Evolutionary conservation across 2,329 filamentous ascomycete species (phyloP).

Genomic region (Ceratocystis alfenasii): DNA sequence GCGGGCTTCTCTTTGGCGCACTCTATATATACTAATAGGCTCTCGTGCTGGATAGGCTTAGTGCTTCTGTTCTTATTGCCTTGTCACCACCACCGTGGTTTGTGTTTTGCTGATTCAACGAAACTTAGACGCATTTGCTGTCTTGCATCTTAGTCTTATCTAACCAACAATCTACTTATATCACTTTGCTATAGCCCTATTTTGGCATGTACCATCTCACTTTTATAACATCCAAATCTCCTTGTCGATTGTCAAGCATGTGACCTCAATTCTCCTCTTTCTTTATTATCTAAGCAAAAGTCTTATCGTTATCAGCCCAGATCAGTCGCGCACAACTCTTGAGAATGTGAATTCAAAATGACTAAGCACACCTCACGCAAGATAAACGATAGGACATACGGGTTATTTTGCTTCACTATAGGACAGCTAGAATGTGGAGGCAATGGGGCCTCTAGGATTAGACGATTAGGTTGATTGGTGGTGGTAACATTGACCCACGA

Average conservation of each 20-base stretch:
- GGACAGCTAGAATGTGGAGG: constrained; percentile 22
- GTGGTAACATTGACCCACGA: not conserved
- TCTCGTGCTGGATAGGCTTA: too few relatives aligned
- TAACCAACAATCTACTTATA: too few relatives aligned
- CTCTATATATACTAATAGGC: too few relatives aligned
- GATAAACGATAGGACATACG: not conserved
- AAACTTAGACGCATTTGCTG: too few relatives aligned
- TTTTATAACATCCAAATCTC: too few relatives aligned
- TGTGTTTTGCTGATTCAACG: too few relatives aligned
- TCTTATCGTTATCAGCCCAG: constrained; percentile 6
- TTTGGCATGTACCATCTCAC: not conserved
- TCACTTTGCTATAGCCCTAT: not conserved
- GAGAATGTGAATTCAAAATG: not conserved
- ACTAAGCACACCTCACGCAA: not conserved
- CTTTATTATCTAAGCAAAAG: not conserved
- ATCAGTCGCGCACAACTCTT: not conserved
- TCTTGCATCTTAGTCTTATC: too few relatives aligned
- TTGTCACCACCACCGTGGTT: too few relatives aligned
- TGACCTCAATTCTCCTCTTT: not conserved
- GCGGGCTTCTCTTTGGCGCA: too few relatives aligned
- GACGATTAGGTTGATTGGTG: constrained; percentile 5
- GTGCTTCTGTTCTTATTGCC: too few relatives aligned
- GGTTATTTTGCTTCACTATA: not conserved
- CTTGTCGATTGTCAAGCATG: not conserved
- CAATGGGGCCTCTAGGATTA: not conserved